These are phyloP conservation scores for Tuctoria greenei DNA, from an alignment of 176 grass and related monocot genomes.

Conservation along the genomic window DNA sequence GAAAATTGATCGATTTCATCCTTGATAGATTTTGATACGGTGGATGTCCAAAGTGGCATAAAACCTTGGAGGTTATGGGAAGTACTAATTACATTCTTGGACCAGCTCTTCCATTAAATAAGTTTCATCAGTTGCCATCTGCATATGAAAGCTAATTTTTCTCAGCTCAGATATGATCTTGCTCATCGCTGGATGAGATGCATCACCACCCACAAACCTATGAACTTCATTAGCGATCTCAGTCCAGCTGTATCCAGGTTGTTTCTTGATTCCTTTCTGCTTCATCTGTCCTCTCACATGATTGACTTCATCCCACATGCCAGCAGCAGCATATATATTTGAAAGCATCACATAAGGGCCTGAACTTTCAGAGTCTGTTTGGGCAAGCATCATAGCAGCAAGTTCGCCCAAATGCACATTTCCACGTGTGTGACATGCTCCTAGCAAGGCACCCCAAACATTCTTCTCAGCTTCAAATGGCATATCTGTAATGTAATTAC, in stretches of 20 bases:
- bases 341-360: conserved; percentile 86
- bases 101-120: conserved; percentile 19
- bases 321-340: conserved; percentile 84
- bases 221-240: conserved; percentile 80
- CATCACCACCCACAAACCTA: conserved; percentile 80
- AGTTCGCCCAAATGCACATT: conserved; percentile 81
- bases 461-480: conserved; percentile 62
- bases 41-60: conserved; percentile 1
- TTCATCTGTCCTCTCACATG: conserved; percentile 77
- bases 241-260: conserved; percentile 85
- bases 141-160: conserved; percentile 82
- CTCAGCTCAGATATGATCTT: conserved; percentile 57
- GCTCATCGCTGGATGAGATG: conserved; percentile 76
- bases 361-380: conserved; percentile 57
- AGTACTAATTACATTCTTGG: conserved; percentile 27
- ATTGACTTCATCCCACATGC: conserved; percentile 82
- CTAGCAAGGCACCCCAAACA: conserved; percentile 68
- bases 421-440: conserved; percentile 60
- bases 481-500: conserved; percentile 67
- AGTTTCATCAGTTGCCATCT: conserved; percentile 41
- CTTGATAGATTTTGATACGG: neutral
- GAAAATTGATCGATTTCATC: no score
- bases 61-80: conserved; percentile 14
- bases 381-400: conserved; percentile 70
- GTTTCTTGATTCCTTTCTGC: conserved; percentile 82